These are phyloP conservation scores for Aspergillus wentii DNA, from an alignment of 495 filamentous ascomycete species.

Conservation along the genomic window DNA sequence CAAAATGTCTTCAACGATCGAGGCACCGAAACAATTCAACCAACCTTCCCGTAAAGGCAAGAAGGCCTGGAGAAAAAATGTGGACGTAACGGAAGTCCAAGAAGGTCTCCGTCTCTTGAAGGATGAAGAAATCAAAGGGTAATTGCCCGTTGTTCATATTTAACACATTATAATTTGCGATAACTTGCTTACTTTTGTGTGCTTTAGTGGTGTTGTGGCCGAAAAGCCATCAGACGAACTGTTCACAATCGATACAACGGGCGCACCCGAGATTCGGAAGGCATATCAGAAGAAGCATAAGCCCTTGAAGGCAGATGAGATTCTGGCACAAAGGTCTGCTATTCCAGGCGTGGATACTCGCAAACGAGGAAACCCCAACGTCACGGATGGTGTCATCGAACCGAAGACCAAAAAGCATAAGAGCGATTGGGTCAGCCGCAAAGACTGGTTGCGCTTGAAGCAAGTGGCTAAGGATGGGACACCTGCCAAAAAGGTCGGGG, in stretches of 20 bases:
- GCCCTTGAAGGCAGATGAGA: slow-evolving; percentile 81
- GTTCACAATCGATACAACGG: slow-evolving; percentile 75
- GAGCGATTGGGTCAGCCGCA: slow-evolving; percentile 70
- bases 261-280: slow-evolving; percentile 57
- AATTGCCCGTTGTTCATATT: slow-evolving; percentile 15
- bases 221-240: slow-evolving; percentile 76
- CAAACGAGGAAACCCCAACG: slow-evolving; percentile 59
- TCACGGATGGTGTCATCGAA: slow-evolving; percentile 64
- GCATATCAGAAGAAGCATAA: slow-evolving; percentile 62
- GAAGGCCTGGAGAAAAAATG: slow-evolving; percentile 97
- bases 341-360: slow-evolving; percentile 69
- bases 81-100: slow-evolving; percentile 82
- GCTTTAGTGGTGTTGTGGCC: slow-evolving; percentile 68
- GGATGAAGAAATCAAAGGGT: slow-evolving; percentile 88
- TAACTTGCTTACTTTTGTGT: slow-evolving; percentile 5
- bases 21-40: slow-evolving; percentile 56
- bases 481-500: slow-evolving; percentile 48
- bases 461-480: slow-evolving; percentile 70
- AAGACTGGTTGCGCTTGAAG: slow-evolving; percentile 72
- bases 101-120: slow-evolving; percentile 77
- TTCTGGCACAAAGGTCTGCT: slow-evolving; percentile 76
- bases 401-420: slow-evolving; percentile 64
- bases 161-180: neutral
- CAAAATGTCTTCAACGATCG: slow-evolving; percentile 33
- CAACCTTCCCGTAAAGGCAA: slow-evolving; percentile 96